These are phyloP conservation scores for Ulota crispa DNA, from an alignment of 225 moss, liverwort and hornwort genomes.

Conservation along the genomic window DNA sequence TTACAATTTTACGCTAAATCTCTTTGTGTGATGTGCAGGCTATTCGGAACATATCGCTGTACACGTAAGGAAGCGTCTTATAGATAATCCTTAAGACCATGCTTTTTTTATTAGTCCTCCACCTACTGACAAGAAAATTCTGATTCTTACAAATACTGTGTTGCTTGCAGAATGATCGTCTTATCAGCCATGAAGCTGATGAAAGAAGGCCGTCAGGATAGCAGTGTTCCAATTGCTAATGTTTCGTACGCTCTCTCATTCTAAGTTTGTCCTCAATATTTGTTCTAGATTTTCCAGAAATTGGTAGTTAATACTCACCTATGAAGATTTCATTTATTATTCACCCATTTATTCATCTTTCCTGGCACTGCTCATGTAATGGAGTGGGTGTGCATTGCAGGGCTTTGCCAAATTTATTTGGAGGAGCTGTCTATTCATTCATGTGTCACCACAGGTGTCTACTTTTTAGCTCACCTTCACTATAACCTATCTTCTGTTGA, in stretches of 20 bases:
- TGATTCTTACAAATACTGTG: not conserved
- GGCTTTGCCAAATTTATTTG: constrained; percentile 92
- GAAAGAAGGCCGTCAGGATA: constrained; percentile 53
- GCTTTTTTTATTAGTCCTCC: not conserved
- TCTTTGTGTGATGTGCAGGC: constrained; percentile 54
- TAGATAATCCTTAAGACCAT: not conserved
- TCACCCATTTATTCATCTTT: not conserved
- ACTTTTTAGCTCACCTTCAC: not conserved
- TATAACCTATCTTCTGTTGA: not conserved
- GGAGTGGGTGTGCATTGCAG: constrained; percentile 41
- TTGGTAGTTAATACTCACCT: not conserved
- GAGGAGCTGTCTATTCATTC: constrained; percentile 98
- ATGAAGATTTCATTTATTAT: not conserved
- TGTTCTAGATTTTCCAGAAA: not conserved
- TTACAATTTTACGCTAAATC: constrained; percentile 11
- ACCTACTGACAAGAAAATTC: not conserved
- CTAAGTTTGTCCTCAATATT: not conserved
- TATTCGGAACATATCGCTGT: constrained; percentile 80
- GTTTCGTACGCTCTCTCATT: constrained; percentile 41
- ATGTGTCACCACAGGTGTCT: constrained; percentile 98
- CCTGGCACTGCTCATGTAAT: constrained; percentile 11
- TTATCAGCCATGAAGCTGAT: constrained; percentile 59
- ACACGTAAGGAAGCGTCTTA: constrained; percentile 57
- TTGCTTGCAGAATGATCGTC: constrained; percentile 69
- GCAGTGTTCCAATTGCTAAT: constrained; percentile 59